Evolutionary conservation across 2,329 filamentous ascomycete species (phyloP).

Genomic region (Bipolaris victoriae): DNA sequence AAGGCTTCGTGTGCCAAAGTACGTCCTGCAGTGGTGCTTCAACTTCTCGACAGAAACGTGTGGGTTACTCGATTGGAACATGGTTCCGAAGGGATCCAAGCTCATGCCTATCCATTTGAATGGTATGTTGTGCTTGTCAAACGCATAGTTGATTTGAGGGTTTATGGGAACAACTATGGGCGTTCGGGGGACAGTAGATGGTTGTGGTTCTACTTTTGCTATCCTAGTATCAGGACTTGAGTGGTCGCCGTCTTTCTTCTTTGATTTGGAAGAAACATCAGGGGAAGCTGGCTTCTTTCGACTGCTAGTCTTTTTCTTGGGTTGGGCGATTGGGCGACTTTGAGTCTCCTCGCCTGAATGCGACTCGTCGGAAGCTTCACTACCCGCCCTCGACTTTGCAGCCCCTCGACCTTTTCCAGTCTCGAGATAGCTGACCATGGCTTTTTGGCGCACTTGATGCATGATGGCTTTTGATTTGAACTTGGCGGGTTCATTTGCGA

Average conservation of each 20-base stretch:
- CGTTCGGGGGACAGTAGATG: slow-evolving; percentile 24
- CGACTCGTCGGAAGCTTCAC: slow-evolving; percentile 28
- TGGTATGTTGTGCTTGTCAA: slow-evolving; percentile 22
- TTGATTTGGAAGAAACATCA: slow-evolving; percentile 5
- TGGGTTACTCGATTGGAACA: slow-evolving; percentile 40
- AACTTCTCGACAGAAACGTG: slow-evolving; percentile 41
- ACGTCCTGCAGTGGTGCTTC: slow-evolving; percentile 44
- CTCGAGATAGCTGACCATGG: slow-evolving; percentile 44
- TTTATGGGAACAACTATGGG: slow-evolving; percentile 32
- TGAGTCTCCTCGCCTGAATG: slow-evolving; percentile 21
- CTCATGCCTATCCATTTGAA: slow-evolving; percentile 40
- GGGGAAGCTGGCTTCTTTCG: slow-evolving; percentile 12
- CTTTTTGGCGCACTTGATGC: slow-evolving; percentile 44
- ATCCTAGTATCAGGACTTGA: slow-evolving; percentile 14
- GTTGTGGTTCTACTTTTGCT: slow-evolving; percentile 8
- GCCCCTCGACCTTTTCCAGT: slow-evolving; percentile 26
- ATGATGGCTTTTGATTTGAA: slow-evolving; percentile 43
- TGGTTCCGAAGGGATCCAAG: slow-evolving; percentile 45
- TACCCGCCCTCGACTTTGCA: slow-evolving; percentile 16
- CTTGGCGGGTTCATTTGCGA: slow-evolving; percentile 37
- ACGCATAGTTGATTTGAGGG: slow-evolving; percentile 22
- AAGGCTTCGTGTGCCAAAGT: slow-evolving; percentile 45
- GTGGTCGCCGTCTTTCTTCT: slow-evolving; percentile 1
- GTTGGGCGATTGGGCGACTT: slow-evolving; percentile 10
- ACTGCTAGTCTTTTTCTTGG: neutral